A percentile compares a stretch with the other conserved stretches of the same genome.
Evolutionary conservation across 495 filamentous ascomycete genomes (phyloP).

Genomic region (Penicillium cinerascens): DNA sequence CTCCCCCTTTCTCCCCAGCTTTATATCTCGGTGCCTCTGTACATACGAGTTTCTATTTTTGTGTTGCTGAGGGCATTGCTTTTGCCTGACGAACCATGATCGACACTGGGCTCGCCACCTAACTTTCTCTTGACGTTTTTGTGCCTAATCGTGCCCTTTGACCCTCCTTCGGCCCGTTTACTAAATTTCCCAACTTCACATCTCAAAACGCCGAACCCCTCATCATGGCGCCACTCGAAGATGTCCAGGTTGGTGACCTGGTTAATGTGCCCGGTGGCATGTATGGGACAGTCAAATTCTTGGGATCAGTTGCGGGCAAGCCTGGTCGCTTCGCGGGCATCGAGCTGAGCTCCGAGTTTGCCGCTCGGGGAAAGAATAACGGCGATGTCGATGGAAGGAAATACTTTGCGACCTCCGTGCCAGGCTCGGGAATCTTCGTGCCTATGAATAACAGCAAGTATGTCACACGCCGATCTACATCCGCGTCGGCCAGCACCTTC

Average conservation of each 20-base stretch:
- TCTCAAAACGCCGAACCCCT: constrained; percentile 2
- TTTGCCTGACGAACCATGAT: constrained; percentile 12
- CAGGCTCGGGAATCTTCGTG: constrained; percentile 90
- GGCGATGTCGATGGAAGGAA: constrained; percentile 85
- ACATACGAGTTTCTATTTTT: constrained; percentile 6
- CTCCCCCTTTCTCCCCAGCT: constrained; percentile 16
- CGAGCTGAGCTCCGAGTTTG: constrained; percentile 78
- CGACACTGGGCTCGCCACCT: constrained; percentile 10
- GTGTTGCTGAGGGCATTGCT: constrained; percentile 1
- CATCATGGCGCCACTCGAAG: constrained; percentile 42
- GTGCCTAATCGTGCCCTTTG: not conserved
- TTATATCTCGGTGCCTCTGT: constrained; percentile 2
- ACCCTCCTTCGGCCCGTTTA: constrained; percentile 3
- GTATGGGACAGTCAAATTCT: constrained; percentile 83
- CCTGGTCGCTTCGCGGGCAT: constrained; percentile 93
- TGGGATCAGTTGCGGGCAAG: constrained; percentile 84
- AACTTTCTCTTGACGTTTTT: constrained; percentile 11
- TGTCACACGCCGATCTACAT: constrained; percentile 50
- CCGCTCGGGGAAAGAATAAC: constrained; percentile 85
- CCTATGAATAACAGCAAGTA: constrained; percentile 81
- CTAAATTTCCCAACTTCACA: constrained; percentile 3
- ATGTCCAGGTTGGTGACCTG: constrained; percentile 76
- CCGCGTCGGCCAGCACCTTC: constrained; percentile 54
- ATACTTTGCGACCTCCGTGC: constrained; percentile 78
- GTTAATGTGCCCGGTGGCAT: constrained; percentile 96